A percentile compares a stretch with the other conserved stretches of the same genome.
phyloP scores from a whole-genome alignment of 306 rosid species.

The Trifolium repens region DNA sequence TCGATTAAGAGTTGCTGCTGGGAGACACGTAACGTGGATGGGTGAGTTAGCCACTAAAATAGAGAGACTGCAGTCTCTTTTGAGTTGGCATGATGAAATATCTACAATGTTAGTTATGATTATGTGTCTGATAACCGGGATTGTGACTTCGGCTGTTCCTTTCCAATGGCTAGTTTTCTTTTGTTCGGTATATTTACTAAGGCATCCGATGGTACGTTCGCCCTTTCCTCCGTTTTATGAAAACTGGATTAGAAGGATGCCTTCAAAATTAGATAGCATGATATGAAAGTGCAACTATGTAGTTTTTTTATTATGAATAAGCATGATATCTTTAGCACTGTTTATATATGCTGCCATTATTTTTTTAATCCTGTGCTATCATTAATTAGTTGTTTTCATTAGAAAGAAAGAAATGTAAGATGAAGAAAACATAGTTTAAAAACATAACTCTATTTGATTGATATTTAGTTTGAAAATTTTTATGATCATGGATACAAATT shows the following conservation, averaged over 20 bases:
- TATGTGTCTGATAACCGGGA: slow-evolving; percentile 40
- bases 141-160: slow-evolving; percentile 38
- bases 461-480: too few species aligned
- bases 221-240: slow-evolving; percentile 39
- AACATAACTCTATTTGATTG: too few species aligned
- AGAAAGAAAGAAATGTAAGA: too few species aligned
- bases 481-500: too few species aligned
- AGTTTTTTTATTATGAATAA: too few species aligned
- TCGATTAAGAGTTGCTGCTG: slow-evolving; percentile 38
- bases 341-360: too few species aligned
- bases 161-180: neutral
- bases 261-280: slow-evolving; percentile 56
- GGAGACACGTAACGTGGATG: slow-evolving; percentile 40
- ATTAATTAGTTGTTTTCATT: too few species aligned
- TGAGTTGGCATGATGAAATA: slow-evolving; percentile 54
- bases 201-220: slow-evolving; percentile 41
- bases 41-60: slow-evolving; percentile 39
- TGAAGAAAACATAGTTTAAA: too few species aligned
- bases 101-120: slow-evolving; percentile 45
- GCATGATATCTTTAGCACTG: too few species aligned
- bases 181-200: slow-evolving; percentile 36
- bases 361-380: too few species aligned
- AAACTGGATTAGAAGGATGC: slow-evolving; percentile 54
- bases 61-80: slow-evolving; percentile 44
- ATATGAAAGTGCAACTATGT: slow-evolving; percentile 21